Evolutionary conservation across 768 basidiomycete genomes (phyloP).

Genomic region (Tylopilus intermedius): DNA sequence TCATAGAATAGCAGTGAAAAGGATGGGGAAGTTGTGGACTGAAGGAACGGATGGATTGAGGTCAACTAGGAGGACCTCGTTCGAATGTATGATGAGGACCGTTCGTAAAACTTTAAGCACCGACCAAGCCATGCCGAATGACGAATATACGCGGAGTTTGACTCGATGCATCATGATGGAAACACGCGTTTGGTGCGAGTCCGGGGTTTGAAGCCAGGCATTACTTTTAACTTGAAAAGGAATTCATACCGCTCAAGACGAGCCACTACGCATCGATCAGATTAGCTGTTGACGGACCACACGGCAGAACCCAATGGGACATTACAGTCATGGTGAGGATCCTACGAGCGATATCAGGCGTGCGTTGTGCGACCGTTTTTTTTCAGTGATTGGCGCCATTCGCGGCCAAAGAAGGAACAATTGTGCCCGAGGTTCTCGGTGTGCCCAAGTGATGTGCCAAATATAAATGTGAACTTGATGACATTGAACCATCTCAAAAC

Average conservation of each 20-base stretch:
- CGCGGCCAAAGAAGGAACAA: background rate
- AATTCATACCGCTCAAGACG: background rate
- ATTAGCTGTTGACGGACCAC: background rate
- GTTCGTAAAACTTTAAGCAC: conserved; percentile 4
- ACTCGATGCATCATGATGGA: background rate
- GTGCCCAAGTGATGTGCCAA: background rate
- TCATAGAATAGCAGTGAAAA: background rate
- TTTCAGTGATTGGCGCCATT: conserved; percentile 1
- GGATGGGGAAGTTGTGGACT: background rate
- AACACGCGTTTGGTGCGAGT: conserved; percentile 10
- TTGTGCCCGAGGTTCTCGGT: conserved; percentile 6
- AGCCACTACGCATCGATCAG: conserved; percentile 1
- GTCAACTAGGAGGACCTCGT: background rate
- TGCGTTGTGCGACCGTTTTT: conserved; percentile 1
- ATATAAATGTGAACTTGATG: background rate
- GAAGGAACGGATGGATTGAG: background rate
- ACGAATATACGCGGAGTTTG: conserved; percentile 1
- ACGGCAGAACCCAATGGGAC: background rate
- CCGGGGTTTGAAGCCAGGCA: background rate
- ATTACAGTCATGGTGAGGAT: background rate
- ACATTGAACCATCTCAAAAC: background rate
- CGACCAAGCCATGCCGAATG: background rate
- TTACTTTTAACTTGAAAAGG: too few species aligned
- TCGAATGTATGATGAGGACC: background rate
- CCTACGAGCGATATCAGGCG: conserved; percentile 7